These are phyloP conservation scores for Monilinia polystroma DNA, from an alignment of 2,329 filamentous ascomycete genomes.

Conservation along the genomic window DNA sequence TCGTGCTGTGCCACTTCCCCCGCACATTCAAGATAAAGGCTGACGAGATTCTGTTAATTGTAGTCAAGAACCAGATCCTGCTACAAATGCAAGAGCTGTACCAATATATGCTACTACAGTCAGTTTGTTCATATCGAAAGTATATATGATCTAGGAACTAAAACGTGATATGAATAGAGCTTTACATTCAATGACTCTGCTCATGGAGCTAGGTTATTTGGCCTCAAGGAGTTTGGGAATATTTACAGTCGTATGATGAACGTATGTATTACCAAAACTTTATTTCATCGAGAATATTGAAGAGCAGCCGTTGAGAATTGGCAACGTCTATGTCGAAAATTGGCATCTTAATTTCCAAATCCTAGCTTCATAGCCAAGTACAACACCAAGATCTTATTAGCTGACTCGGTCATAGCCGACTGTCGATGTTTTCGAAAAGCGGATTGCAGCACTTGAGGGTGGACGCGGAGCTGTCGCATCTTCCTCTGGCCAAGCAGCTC, in stretches of 20 bases:
- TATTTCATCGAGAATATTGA: neutral
- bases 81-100: conserved; percentile 84
- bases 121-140: conserved; percentile 18
- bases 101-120: conserved; percentile 94
- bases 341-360: conserved; percentile 13
- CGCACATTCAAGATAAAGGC: conserved; percentile 26
- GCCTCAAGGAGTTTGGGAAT: conserved; percentile 91
- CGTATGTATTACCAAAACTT: conserved; percentile 46
- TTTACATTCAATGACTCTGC: conserved; percentile 95
- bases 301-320: conserved; percentile 9
- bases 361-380: conserved; percentile 15
- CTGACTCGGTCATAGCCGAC: conserved; percentile 61
- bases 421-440: conserved; percentile 92
- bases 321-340: conserved; percentile 16
- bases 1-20: conserved; percentile 39
- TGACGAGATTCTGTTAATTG: conserved; percentile 20
- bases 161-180: conserved; percentile 54
- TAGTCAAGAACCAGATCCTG: conserved; percentile 75
- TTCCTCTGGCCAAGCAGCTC: conserved; percentile 82
- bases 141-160: conserved; percentile 17
- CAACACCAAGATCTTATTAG: conserved; percentile 18
- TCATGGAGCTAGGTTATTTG: conserved; percentile 91
- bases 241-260: conserved; percentile 98
- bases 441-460: conserved; percentile 91
- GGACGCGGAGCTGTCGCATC: conserved; percentile 83